Conservation (phyloP, 1,284 basidiomycete genomes). For the Cryptococcus hybrid region DNA sequence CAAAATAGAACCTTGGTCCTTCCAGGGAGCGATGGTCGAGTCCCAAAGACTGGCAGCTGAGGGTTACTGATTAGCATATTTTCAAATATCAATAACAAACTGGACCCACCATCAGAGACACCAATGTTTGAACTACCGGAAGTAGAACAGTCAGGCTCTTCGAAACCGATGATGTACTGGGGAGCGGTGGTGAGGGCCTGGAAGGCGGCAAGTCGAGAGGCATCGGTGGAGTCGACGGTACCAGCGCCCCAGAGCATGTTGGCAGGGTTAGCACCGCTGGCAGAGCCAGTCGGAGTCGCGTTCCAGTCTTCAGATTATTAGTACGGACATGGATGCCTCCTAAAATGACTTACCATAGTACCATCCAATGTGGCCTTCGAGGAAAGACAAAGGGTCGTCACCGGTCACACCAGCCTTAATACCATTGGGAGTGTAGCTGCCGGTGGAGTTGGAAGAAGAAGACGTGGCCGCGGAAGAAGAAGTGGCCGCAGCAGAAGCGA, state of each 20-base stretch:
- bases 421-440: conserved; percentile 31
- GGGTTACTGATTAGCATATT: not conserved
- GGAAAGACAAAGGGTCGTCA: conserved; percentile 26
- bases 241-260: conserved; percentile 50
- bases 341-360: conserved; percentile 40
- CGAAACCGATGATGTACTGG: conserved; percentile 45
- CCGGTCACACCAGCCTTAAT: conserved; percentile 47
- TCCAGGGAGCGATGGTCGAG: conserved; percentile 37
- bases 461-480: conserved; percentile 5
- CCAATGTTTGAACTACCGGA: conserved; percentile 27
- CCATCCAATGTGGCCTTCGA: conserved; percentile 40
- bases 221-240: conserved; percentile 29
- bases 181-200: conserved; percentile 34
- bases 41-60: conserved; percentile 40
- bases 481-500: conserved; percentile 6
- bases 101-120: conserved; percentile 21
- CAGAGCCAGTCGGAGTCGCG: conserved; percentile 20
- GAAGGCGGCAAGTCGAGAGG: conserved; percentile 38
- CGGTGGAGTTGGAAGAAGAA: conserved; percentile 10
- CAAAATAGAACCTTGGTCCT: conserved; percentile 35
- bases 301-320: conserved; percentile 17
- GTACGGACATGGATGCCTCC: not conserved
- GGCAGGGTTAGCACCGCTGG: conserved; percentile 25
- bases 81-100: not conserved
- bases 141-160: conserved; percentile 49